A percentile compares a stretch with the other conserved stretches of the same genome.
Evolutionary conservation across 352 stramenopile genomes (phyloP).

Genomic region (Phytophthora sp.): DNA sequence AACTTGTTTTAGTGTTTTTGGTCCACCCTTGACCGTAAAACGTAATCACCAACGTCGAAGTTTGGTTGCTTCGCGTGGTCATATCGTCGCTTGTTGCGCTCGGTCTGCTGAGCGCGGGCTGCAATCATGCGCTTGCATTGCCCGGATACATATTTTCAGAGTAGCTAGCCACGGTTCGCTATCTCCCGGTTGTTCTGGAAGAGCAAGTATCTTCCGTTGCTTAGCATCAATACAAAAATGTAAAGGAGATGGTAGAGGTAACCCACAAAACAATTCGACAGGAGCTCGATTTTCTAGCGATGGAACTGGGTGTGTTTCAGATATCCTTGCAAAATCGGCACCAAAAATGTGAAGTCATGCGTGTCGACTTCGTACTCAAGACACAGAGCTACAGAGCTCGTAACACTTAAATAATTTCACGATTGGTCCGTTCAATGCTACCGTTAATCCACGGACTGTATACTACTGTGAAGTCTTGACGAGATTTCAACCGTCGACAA

Average conservation of each 20-base stretch:
- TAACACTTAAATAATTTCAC: slow-evolving; percentile 36
- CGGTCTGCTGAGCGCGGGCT: slow-evolving; percentile 1
- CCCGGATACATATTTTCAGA: neutral
- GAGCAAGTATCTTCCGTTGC: neutral
- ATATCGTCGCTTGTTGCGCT: slow-evolving; percentile 6
- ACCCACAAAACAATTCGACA: slow-evolving; percentile 27
- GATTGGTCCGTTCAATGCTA: slow-evolving; percentile 34
- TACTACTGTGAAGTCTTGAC: slow-evolving; percentile 27
- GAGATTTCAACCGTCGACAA: neutral
- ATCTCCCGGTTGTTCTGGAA: slow-evolving; percentile 4
- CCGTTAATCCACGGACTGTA: slow-evolving; percentile 45
- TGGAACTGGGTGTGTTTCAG: slow-evolving; percentile 37
- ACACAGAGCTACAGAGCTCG: slow-evolving; percentile 11
- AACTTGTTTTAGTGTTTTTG: slow-evolving; percentile 34
- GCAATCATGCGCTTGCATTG: slow-evolving; percentile 21
- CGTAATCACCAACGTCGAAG: slow-evolving; percentile 36
- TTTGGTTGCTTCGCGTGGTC: slow-evolving; percentile 6
- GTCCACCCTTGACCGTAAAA: slow-evolving; percentile 37
- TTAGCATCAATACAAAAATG: slow-evolving; percentile 2
- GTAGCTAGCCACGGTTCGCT: neutral
- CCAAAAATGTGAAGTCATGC: slow-evolving; percentile 18
- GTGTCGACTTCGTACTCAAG: slow-evolving; percentile 24
- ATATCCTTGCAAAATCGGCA: slow-evolving; percentile 27
- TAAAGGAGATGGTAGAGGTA: neutral
- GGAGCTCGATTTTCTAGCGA: slow-evolving; percentile 20